phyloP scores from a whole-genome alignment of 768 basidiomycete genomes.

The Suillus placidus region DNA sequence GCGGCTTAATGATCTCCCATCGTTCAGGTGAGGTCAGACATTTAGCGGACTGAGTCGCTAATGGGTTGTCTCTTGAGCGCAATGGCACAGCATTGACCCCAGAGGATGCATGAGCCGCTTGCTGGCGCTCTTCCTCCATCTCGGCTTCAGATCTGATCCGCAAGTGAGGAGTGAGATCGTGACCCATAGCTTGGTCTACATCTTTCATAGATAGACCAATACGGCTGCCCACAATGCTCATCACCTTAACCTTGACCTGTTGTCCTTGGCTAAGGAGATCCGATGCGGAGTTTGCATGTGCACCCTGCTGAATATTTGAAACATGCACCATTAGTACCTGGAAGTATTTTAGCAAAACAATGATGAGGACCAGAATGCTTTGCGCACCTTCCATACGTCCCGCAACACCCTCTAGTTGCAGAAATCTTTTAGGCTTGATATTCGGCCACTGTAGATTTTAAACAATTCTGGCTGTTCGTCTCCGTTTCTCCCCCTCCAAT shows the following conservation, averaged over 20 bases:
- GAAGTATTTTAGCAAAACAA: slow-evolving; percentile 12
- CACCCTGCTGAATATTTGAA: slow-evolving; percentile 85
- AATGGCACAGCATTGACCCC: slow-evolving; percentile 91
- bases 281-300: slow-evolving; percentile 81
- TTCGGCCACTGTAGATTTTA: slow-evolving; percentile 92
- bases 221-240: slow-evolving; percentile 84
- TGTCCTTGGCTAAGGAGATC: slow-evolving; percentile 88
- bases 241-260: slow-evolving; percentile 92
- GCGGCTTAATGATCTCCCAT: slow-evolving; percentile 99
- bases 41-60: slow-evolving; percentile 74
- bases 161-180: slow-evolving; percentile 92
- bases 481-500: slow-evolving; percentile 42
- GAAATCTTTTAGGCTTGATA: slow-evolving; percentile 89
- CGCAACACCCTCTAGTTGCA: slow-evolving; percentile 81
- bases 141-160: slow-evolving; percentile 95
- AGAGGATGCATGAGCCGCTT: slow-evolving; percentile 64
- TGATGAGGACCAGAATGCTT: background rate
- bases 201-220: slow-evolving; percentile 96
- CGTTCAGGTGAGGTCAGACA: slow-evolving; percentile 94
- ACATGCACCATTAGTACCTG: slow-evolving; percentile 99
- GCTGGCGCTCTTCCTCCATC: slow-evolving; percentile 76
- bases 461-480: slow-evolving; percentile 80
- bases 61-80: slow-evolving; percentile 51
- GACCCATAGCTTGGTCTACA: slow-evolving; percentile 88
- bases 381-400: slow-evolving; percentile 87